These are phyloP conservation scores for Ascochyta rabiei DNA, from an alignment of 2,329 filamentous ascomycete species.

Conservation along the genomic window DNA sequence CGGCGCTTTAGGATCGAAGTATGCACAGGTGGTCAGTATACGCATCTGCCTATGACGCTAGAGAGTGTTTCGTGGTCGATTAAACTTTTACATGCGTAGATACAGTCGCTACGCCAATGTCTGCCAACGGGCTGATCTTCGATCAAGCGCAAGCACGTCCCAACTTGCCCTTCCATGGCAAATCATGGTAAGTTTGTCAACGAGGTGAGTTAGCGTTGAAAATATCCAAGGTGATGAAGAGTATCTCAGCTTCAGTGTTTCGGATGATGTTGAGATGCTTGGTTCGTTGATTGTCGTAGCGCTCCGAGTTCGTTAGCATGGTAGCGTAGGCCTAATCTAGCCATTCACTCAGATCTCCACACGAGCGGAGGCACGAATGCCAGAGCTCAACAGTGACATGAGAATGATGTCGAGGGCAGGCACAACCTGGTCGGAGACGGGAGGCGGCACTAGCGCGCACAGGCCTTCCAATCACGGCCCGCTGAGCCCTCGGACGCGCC, in stretches of 20 bases:
- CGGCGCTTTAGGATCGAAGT: too few relatives aligned
- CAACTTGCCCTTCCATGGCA: not conserved
- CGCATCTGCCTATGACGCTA: not conserved
- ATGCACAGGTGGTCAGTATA: too few relatives aligned
- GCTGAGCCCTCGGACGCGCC: constrained; percentile 5
- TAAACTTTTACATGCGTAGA: not conserved
- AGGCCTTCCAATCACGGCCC: constrained; percentile 5
- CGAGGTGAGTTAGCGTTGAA: not conserved
- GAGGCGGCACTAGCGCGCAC: constrained; percentile 1
- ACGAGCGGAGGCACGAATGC: not conserved
- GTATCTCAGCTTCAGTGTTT: not conserved
- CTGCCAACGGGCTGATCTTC: not conserved
- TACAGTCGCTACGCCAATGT: not conserved
- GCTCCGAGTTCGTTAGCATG: not conserved
- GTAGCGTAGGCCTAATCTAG: not conserved
- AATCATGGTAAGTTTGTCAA: not conserved
- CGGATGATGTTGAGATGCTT: not conserved
- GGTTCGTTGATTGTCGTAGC: not conserved
- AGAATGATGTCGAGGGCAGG: not conserved
- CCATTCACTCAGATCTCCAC: not conserved
- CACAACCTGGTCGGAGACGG: constrained; percentile 7
- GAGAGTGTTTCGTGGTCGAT: not conserved
- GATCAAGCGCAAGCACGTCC: not conserved
- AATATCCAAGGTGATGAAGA: not conserved
- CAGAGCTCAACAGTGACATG: constrained; percentile 11